These are phyloP conservation scores for Chenopodium quinoa DNA, from an alignment of 148 eudicot genomes.

Conservation along the genomic window DNA sequence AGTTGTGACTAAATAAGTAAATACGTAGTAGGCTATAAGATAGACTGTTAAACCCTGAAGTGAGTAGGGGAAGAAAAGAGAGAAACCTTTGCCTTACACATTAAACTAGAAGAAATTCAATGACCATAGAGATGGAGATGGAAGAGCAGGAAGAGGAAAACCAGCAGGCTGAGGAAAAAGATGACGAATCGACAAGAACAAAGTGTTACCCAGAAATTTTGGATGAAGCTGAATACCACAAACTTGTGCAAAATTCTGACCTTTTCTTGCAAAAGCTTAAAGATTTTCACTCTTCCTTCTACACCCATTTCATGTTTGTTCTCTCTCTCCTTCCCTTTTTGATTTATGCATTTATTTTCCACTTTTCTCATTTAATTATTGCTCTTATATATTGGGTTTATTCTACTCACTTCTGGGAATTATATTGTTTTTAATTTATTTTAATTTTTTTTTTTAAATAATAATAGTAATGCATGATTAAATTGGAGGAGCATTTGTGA, in stretches of 20 bases:
- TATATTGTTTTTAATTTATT: no score
- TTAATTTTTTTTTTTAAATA: no score
- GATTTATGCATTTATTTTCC: neutral
- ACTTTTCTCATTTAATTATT: neutral
- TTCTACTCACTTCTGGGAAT: no score
- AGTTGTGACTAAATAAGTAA: no score
- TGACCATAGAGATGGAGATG: neutral
- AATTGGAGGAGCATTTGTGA: neutral
- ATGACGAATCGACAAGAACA: neutral
- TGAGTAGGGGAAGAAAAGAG: neutral
- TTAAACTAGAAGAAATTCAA: neutral
- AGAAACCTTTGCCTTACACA: neutral
- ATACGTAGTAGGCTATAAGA: no score
- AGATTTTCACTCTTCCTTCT: conserved; percentile 28
- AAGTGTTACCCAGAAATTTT: neutral
- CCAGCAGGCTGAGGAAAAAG: neutral
- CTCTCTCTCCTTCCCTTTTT: neutral
- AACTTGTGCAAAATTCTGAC: conserved; percentile 22
- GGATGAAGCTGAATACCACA: conserved; percentile 7
- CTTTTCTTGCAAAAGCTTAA: conserved; percentile 28
- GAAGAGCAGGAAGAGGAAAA: neutral
- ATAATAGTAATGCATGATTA: no score
- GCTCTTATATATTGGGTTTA: neutral
- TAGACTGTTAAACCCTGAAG: no score
- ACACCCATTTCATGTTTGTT: conserved; percentile 19